Evolutionary conservation across 1,139 yeast species (phyloP).

Genomic region (Suhomyces ambrosiae): DNA sequence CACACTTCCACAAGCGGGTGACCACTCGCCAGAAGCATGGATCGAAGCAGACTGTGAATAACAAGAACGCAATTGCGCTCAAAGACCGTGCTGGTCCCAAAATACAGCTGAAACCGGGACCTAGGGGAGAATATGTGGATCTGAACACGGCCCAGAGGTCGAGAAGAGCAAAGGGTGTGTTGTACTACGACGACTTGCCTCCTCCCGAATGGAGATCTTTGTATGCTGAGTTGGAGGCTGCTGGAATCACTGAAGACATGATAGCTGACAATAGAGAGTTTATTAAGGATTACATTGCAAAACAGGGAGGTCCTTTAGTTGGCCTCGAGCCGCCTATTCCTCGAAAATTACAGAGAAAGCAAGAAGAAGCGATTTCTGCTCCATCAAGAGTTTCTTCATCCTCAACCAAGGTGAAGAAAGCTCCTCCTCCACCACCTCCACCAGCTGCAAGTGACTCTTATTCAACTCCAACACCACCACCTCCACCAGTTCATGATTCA

Average conservation of each 20-base stretch:
- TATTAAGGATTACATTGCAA: constrained; percentile 72
- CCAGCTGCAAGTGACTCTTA: constrained; percentile 8
- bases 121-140: constrained; percentile 65
- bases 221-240: constrained; percentile 70
- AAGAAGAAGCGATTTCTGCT: constrained; percentile 14
- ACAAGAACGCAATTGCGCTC: constrained; percentile 84
- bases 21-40: constrained; percentile 78
- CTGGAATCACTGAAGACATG: constrained; percentile 87
- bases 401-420: constrained; percentile 30
- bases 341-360: constrained; percentile 45
- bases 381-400: constrained; percentile 10
- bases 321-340: constrained; percentile 88
- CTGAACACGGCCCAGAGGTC: constrained; percentile 56
- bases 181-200: constrained; percentile 77
- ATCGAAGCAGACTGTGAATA: constrained; percentile 79
- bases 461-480: constrained; percentile 10
- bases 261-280: constrained; percentile 84
- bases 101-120: constrained; percentile 54
- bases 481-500: constrained; percentile 1
- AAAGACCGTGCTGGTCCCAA: constrained; percentile 51
- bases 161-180: constrained; percentile 58
- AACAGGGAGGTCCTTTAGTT: constrained; percentile 82
- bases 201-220: constrained; percentile 86
- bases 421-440: constrained; percentile 54
- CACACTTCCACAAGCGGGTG: constrained; percentile 79